These are phyloP conservation scores for Avena atlantica DNA, from an alignment of 176 grass and related monocot species.

Conservation along the genomic window DNA sequence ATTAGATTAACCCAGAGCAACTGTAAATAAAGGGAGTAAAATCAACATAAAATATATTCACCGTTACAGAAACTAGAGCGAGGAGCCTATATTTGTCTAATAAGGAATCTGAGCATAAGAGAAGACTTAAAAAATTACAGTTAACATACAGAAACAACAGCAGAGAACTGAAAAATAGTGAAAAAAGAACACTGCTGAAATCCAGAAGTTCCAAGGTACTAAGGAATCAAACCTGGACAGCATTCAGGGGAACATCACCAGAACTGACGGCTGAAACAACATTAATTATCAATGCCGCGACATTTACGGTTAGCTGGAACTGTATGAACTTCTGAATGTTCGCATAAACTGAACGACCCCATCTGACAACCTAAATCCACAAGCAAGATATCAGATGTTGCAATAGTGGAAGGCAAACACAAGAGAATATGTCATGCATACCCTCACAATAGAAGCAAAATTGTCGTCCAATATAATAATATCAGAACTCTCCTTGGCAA, in stretches of 20 bases:
- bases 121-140: neutral
- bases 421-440: constrained; percentile 29
- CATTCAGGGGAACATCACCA: constrained; percentile 89
- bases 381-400: constrained; percentile 48
- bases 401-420: neutral
- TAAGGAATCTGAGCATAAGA: neutral
- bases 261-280: constrained; percentile 86
- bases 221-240: constrained; percentile 79
- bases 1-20: constrained; percentile 96
- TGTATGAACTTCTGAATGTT: constrained; percentile 99
- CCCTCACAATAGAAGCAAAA: constrained; percentile 93
- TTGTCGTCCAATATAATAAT: constrained; percentile 99
- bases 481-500: constrained; percentile 99
- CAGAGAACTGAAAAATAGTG: neutral
- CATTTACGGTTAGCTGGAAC: constrained; percentile 96
- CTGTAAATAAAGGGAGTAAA: constrained; percentile 44
- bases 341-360: constrained; percentile 93
- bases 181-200: neutral
- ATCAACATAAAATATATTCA: constrained; percentile 24
- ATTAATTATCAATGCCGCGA: constrained; percentile 90
- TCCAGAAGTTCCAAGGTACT: neutral
- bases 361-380: constrained; percentile 81
- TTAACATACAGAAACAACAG: neutral
- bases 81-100: neutral
- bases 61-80: neutral